These are phyloP conservation scores for Trichoderma sp. DNA, from an alignment of 2,329 filamentous ascomycete species.

Conservation along the genomic window DNA sequence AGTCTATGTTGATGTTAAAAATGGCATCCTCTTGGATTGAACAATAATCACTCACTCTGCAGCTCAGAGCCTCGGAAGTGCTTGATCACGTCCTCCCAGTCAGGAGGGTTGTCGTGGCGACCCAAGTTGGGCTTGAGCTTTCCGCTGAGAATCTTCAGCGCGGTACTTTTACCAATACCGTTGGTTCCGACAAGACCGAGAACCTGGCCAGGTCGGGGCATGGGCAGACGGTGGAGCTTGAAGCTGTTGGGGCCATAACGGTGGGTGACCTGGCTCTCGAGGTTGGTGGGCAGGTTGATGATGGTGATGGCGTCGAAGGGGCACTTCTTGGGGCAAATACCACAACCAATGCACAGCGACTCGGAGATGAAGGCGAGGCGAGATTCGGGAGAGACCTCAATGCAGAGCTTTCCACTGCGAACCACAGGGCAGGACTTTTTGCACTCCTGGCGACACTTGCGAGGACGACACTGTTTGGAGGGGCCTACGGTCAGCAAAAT, in stretches of 20 bases:
- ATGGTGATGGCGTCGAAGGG: slow-evolving; percentile 99
- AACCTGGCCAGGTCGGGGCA: slow-evolving; percentile 92
- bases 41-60: slow-evolving; percentile 72
- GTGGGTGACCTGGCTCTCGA: slow-evolving; percentile 97
- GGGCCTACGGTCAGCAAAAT: slow-evolving; percentile 35
- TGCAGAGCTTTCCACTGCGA: slow-evolving; percentile 94
- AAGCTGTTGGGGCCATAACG: slow-evolving; percentile 99
- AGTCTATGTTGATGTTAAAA: slow-evolving; percentile 57
- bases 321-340: slow-evolving; percentile 99
- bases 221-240: slow-evolving; percentile 96
- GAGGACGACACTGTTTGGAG: slow-evolving; percentile 40
- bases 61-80: slow-evolving; percentile 97
- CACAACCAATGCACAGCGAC: slow-evolving; percentile 92
- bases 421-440: slow-evolving; percentile 99
- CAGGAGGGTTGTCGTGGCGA: slow-evolving; percentile 90
- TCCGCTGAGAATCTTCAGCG: slow-evolving; percentile 95
- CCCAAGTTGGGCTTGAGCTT: slow-evolving; percentile 99
- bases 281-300: slow-evolving; percentile 99
- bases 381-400: slow-evolving; percentile 85
- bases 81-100: slow-evolving; percentile 99
- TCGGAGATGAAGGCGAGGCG: slow-evolving; percentile 99
- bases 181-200: slow-evolving; percentile 97
- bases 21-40: background rate
- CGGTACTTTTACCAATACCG: slow-evolving; percentile 99
- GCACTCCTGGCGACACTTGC: slow-evolving; percentile 97